Base-by-base conservation (phyloP, 2,329 filamentous ascomycete species). In the Beauveria australis region DNA sequence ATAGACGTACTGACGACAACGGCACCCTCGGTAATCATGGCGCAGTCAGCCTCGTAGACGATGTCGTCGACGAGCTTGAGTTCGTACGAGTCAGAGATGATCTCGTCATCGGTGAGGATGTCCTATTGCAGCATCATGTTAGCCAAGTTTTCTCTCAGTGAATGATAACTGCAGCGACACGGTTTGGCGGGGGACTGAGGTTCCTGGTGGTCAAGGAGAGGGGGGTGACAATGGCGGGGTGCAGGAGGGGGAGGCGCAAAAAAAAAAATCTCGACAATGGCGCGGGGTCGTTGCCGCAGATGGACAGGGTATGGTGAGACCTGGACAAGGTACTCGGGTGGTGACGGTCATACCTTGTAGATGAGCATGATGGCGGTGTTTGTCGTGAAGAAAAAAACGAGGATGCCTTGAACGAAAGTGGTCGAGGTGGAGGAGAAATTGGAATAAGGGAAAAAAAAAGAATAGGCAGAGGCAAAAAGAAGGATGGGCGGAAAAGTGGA, bases 31-130 rank as follows among this genome's bases (percentile, higher is more conserved):
- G 84, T 86, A 79, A 97, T 92, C 86, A 93, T 96, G 74, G 83
- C 81, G 79, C 92, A 96, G 80, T 99, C 89, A 73, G 88, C 88
- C 82, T 97, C 93, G 80, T 89, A 97, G 70, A 89, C 86, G 68
- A 89, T 81, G 68, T 85, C 86, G 75, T 92, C 89, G 65, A 93
- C 74, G 75, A 89, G 81, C 81, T 90, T 91, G 74, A 95, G 77
- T 69, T 92, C 82, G 81, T 88, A 97, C 69, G 89, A 94, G 81
- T 97, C 93, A 72, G 94, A 95, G 86, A 97, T 87, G 76, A 99
- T 84, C 88, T 99, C 94, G 80, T 97, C 93, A 67, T 81, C 90
- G 77, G 85, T 89, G 78, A 97, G 75, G 70, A 94, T 79, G 75
- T 99, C 94, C 94, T 99, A 71, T 63, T 53, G 55, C 1, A 41